Conservation (phyloP, 2,329 filamentous ascomycete genomes). For the Talaromyces sp. region DNA sequence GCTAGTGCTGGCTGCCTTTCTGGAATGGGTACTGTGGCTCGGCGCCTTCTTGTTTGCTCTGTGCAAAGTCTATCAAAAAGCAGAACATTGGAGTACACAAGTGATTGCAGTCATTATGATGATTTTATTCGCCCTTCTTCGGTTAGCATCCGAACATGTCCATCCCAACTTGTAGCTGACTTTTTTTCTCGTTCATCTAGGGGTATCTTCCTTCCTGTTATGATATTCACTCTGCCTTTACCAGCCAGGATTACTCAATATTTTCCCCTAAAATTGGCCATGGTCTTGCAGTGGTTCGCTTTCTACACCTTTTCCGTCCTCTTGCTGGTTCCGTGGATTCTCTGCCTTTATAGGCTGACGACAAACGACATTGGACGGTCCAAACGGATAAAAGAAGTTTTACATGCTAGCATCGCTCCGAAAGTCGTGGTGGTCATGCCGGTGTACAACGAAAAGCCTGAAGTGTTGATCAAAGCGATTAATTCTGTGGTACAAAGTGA, state of each 20-base stretch:
- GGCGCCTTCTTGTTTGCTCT: slow-evolving; percentile 92
- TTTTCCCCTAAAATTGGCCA: slow-evolving; percentile 66
- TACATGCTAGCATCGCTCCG: slow-evolving; percentile 80
- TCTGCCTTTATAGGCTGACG: slow-evolving; percentile 87
- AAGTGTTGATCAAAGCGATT: slow-evolving; percentile 75
- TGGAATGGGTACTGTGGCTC: slow-evolving; percentile 95
- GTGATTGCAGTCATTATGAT: slow-evolving; percentile 72
- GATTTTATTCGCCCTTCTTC: slow-evolving; percentile 65
- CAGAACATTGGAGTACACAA: slow-evolving; percentile 78
- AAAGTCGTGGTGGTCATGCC: slow-evolving; percentile 97
- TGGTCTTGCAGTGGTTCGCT: slow-evolving; percentile 82
- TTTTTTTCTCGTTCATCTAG: slow-evolving; percentile 37
- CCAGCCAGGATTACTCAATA: slow-evolving; percentile 65
- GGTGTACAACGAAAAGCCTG: slow-evolving; percentile 86
- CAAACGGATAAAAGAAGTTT: slow-evolving; percentile 73
- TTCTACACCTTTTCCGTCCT: slow-evolving; percentile 89
- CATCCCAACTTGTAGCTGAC: neutral
- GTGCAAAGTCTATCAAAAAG: slow-evolving; percentile 80
- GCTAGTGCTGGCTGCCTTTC: slow-evolving; percentile 74
- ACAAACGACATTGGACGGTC: slow-evolving; percentile 78
- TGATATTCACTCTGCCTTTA: slow-evolving; percentile 86
- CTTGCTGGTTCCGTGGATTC: slow-evolving; percentile 82
- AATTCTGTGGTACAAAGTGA: slow-evolving; percentile 92
- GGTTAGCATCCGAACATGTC: slow-evolving; percentile 49
- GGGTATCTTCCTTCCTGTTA: slow-evolving; percentile 81